Base-by-base conservation (phyloP, 371 early-diverging fungal species). In the Hamiltosporidium tvaerminnensis region DNA sequence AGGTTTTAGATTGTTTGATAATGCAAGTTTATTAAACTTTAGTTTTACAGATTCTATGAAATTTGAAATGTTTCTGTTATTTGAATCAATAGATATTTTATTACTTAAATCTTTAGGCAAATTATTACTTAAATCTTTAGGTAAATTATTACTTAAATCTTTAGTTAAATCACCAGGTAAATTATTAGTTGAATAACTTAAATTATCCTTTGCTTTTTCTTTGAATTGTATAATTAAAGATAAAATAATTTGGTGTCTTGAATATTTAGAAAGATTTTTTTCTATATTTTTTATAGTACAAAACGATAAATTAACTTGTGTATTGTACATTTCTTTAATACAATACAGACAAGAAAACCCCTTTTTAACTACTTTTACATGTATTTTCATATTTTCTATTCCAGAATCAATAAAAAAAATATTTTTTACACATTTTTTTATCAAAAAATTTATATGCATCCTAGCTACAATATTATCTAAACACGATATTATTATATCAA, bases 361-460 rank as follows among this genome's bases (percentile, higher is more conserved):
- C n/a, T 32, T 55, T 16, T n/a, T 47, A 30, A 68, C 69, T 33
- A 12, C 55, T 55, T 71, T 71, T 31, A 58, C 66, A 60, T 71
- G 71, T 2, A 32, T 36, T 36, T 36, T 49, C 9, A 52, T n/a
- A 36, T 48, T 59, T 16, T 65, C 59, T 32, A 74, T 64, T 16
- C 75, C 75, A 54, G 57, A 60, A 57, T 74, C 75, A 3, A 74
- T 55, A 33, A 74, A 47, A 9, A 66, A 3, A n/a, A 23, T 48
- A 31, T 58, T 58, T 23, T 10, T 7, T 56, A n/a, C 52, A 64
- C 23, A 41, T 41, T 10, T 39, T 35, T 52, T 58, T 56, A 63
- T 65, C 44, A 68, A 44, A 54, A 63, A 69, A 55, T 74, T 74
- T n/a, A 74, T 7, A 39, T 68, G 58, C 71, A 74, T 71, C 47